A percentile compares a stretch with the other conserved stretches of the same genome.
Conservation (phyloP, 129 eudicot genomes). For the Cynara cardunculus region DNA sequence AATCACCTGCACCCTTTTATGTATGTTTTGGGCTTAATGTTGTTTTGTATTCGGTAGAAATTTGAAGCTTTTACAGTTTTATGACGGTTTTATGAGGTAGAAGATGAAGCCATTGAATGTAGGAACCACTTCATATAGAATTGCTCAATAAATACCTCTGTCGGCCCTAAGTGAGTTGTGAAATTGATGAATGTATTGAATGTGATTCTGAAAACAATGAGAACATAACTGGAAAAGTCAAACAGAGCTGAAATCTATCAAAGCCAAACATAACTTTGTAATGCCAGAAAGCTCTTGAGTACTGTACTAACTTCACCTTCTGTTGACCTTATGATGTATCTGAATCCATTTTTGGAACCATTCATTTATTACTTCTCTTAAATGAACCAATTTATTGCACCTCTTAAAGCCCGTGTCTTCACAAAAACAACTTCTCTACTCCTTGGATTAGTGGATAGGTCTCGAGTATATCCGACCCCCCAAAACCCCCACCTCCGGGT, state of each 20-base stretch:
- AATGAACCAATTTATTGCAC: not conserved
- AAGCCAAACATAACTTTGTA: not conserved
- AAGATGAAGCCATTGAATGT: not conserved
- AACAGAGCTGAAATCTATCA: not conserved
- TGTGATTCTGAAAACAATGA: constrained; percentile 12
- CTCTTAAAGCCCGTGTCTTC: not conserved
- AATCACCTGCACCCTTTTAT: not conserved
- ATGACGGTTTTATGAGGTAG: not conserved
- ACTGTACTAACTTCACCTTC: not conserved
- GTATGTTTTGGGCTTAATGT: not conserved
- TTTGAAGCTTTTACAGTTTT: not conserved
- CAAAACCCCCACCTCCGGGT: not conserved
- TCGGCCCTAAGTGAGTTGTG: not conserved
- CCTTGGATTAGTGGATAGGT: not conserved
- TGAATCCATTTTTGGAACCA: not conserved
- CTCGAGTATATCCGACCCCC: not conserved
- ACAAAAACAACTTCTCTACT: not conserved
- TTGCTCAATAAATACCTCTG: not conserved
- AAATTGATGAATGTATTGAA: not conserved
- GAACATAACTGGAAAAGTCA: not conserved
- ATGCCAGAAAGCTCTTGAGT: not conserved
- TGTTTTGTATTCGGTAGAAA: not conserved
- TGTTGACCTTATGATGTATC: not conserved
- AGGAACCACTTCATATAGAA: not conserved
- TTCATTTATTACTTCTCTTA: not conserved